These are phyloP conservation scores for Xylaria scruposa DNA, from an alignment of 495 filamentous ascomycete species.

Conservation along the genomic window DNA sequence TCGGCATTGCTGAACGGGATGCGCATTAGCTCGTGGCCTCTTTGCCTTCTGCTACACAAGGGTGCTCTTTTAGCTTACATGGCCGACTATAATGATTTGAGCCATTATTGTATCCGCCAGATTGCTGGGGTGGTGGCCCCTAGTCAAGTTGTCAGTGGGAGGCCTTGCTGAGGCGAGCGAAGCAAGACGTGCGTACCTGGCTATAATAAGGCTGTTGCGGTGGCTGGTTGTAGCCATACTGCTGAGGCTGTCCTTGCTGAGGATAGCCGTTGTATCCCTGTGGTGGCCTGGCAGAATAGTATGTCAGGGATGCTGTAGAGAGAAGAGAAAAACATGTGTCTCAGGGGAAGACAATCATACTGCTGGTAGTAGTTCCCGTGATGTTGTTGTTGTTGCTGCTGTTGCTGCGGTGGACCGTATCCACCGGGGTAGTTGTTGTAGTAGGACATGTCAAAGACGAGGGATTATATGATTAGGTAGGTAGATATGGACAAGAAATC, in stretches of 20 bases:
- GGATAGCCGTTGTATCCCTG: slow-evolving; percentile 48
- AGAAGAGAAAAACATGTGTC: slow-evolving; percentile 2
- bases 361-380: slow-evolving; percentile 48
- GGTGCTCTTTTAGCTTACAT: slow-evolving; percentile 40
- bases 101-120: slow-evolving; percentile 47
- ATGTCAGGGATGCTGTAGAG: slow-evolving; percentile 10
- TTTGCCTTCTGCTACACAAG: not conserved
- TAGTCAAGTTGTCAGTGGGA: slow-evolving; percentile 30
- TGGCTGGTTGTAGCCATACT: slow-evolving; percentile 56
- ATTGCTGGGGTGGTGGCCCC: slow-evolving; percentile 51
- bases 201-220: slow-evolving; percentile 46
- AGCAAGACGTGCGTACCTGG: slow-evolving; percentile 36
- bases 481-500: not conserved
- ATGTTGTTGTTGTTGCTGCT: slow-evolving; percentile 47
- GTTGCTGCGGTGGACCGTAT: slow-evolving; percentile 51
- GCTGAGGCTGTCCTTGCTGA: slow-evolving; percentile 37
- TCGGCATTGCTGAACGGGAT: slow-evolving; percentile 46
- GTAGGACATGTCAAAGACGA: slow-evolving; percentile 44
- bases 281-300: slow-evolving; percentile 30
- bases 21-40: slow-evolving; percentile 18
- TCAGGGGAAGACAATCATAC: slow-evolving; percentile 37
- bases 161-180: slow-evolving; percentile 12
- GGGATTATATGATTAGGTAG: not conserved
- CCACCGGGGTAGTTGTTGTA: slow-evolving; percentile 50
- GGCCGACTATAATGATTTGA: slow-evolving; percentile 51